These are phyloP conservation scores for Perkinsus olseni DNA, from an alignment of 169 alveolate species.

Conservation along the genomic window DNA sequence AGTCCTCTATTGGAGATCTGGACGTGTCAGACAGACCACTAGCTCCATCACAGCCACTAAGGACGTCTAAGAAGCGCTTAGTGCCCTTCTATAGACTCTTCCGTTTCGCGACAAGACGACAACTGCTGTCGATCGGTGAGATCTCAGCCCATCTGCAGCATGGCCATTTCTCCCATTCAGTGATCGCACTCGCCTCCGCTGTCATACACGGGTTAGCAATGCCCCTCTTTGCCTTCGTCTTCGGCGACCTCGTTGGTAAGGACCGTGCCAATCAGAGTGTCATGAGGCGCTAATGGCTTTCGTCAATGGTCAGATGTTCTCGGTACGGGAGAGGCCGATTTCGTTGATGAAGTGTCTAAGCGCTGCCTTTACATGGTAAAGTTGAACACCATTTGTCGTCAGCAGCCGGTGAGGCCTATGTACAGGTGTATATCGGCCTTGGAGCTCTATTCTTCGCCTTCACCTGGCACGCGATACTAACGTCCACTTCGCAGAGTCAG, in stretches of 20 bases:
- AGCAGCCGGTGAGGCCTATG: too few species aligned
- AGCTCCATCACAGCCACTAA: not conserved
- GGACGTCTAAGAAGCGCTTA: not conserved
- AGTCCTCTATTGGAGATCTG: not conserved
- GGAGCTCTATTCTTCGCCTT: not conserved
- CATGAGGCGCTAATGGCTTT: not conserved
- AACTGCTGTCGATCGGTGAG: not conserved
- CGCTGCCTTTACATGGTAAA: not conserved
- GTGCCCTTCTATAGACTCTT: not conserved
- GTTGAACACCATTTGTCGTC: not conserved
- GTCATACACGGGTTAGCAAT: not conserved
- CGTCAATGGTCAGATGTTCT: not conserved
- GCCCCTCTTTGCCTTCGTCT: not conserved
- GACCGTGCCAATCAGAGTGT: not conserved
- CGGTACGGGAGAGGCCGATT: not conserved
- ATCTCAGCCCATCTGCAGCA: not conserved
- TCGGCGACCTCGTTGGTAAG: not conserved
- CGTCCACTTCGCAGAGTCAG: not conserved
- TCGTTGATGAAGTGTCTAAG: not conserved
- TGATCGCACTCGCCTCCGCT: not conserved
- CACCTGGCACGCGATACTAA: not conserved
- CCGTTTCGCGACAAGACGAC: not conserved
- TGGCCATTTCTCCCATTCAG: not conserved
- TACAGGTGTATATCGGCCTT: not conserved
- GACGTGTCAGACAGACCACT: not conserved